Conservation (phyloP, 805 yeast species). For the Sungouiella blattae region DNA sequence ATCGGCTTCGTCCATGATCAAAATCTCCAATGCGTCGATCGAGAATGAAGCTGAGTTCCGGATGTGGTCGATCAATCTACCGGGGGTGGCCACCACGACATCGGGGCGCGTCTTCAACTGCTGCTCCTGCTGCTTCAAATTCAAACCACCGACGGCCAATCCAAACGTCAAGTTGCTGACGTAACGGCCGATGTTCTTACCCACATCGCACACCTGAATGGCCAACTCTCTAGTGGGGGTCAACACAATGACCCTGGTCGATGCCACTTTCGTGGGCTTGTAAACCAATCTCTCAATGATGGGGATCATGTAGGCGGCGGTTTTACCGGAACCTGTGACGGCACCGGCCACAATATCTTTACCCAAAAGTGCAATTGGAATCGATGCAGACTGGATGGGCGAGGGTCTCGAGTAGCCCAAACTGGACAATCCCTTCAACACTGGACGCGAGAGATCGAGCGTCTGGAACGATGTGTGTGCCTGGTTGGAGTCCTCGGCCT, state of each 20-base stretch:
- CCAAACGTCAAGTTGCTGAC: slow-evolving; percentile 81
- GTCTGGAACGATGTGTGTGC: slow-evolving; percentile 68
- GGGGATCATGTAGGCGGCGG: slow-evolving; percentile 97
- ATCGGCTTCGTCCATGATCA: slow-evolving; percentile 97
- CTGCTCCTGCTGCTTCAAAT: slow-evolving; percentile 92
- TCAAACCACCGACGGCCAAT: slow-evolving; percentile 96
- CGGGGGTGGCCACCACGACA: slow-evolving; percentile 96
- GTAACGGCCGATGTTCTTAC: slow-evolving; percentile 75
- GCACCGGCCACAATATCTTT: slow-evolving; percentile 99
- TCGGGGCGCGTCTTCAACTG: slow-evolving; percentile 91
- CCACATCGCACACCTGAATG: slow-evolving; percentile 93
- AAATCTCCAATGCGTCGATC: slow-evolving; percentile 86
- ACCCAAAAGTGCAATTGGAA: slow-evolving; percentile 90
- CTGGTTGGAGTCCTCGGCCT: slow-evolving; percentile 36
- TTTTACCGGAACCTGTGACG: slow-evolving; percentile 98
- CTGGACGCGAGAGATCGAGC: slow-evolving; percentile 83
- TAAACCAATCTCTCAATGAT: slow-evolving; percentile 87
- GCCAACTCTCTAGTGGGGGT: slow-evolving; percentile 98
- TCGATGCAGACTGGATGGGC: slow-evolving; percentile 89
- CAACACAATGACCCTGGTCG: slow-evolving; percentile 86
- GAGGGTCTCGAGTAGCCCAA: slow-evolving; percentile 87
- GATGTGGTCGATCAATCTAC: slow-evolving; percentile 95
- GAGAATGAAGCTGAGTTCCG: slow-evolving; percentile 91
- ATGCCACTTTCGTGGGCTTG: slow-evolving; percentile 80
- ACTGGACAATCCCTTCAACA: slow-evolving; percentile 74